Evolutionary conservation across 176 grass and related monocot genomes (phyloP), one percentile per base, ranked within the genome.

Genomic region (Cenchrus purpureus): DNA sequence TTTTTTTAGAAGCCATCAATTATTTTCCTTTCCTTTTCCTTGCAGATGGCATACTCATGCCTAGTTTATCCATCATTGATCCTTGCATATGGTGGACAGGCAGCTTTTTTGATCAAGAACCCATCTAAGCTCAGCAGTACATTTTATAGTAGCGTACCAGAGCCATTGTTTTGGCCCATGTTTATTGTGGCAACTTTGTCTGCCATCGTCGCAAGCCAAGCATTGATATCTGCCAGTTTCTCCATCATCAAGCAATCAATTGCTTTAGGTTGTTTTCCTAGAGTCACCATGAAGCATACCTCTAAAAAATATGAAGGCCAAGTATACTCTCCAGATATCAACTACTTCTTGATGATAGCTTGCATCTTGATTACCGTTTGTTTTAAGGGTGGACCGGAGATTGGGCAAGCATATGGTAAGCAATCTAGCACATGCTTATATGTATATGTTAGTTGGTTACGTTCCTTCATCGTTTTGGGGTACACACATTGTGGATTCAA

Each of bases 331-430:
- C 94, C 91, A 53, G 91, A 93, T 80, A 60, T 93, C 60, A 97
- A 85, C 54, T 93, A 87, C 74, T 97, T 97, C 68, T 57, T 97
- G 83, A 92, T 92, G 90, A 28, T 97, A 19, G 71, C 77, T 4
- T 97, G 94, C 65, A 90, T 92, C 77, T 32, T 94, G 22, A 92
- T 97, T 74, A 97, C 92, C 6, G 50, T 87, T 16, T 79, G 87
- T 29, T 97, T 97, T 79, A 82, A 90, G 66, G 94, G 94, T 12
- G 94, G 94, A 10, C 85, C 85, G 61, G 80, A 97, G 79, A 97
- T 97, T 71, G 94, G 92, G 67, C 91, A 97, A 71, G 94, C 92
- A 67, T 97, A 80, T 79, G 94, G 94, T 94, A 71, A 92, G 87
- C 57, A 63, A 79, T 67, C 56, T 79, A 65, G 7, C 60, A 78